Conservation (phyloP, 192 early-diverging fungal species). For the Coemansia sp. region DNA sequence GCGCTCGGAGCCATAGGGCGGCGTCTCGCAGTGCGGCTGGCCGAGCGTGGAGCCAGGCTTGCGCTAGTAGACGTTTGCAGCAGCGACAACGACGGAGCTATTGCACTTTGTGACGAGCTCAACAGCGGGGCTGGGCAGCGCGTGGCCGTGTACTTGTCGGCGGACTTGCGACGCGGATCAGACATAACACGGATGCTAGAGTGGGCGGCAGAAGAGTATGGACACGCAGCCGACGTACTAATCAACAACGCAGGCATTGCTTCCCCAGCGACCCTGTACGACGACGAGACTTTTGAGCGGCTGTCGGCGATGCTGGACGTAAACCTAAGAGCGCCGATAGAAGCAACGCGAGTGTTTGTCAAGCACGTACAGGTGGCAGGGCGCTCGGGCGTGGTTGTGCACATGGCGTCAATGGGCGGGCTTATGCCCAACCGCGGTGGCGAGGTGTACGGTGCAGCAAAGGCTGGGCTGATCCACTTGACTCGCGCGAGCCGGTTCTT, state of each 20-base stretch:
- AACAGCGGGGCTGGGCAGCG: conserved; percentile 6
- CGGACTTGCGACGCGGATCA: conserved; percentile 15
- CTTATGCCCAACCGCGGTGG: conserved; percentile 39
- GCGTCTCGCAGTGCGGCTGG: conserved; percentile 15
- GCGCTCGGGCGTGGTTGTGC: conserved; percentile 24
- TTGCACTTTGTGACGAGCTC: conserved; percentile 10
- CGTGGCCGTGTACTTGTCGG: conserved; percentile 18
- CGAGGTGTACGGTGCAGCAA: conserved; percentile 50
- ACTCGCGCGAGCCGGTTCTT: conserved; percentile 34
- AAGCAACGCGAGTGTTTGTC: conserved; percentile 34
- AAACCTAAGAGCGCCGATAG: conserved; percentile 46
- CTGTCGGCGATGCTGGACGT: conserved; percentile 25
- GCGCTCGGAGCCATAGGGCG: conserved; percentile 42
- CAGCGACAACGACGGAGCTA: neutral
- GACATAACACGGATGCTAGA: conserved; percentile 24
- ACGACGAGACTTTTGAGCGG: conserved; percentile 31
- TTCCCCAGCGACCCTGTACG: conserved; percentile 34
- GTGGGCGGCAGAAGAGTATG: conserved; percentile 23
- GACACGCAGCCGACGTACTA: conserved; percentile 29
- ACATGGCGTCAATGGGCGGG: conserved; percentile 51
- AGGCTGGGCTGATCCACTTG: conserved; percentile 41
- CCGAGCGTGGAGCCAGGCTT: conserved; percentile 20
- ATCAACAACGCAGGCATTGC: conserved; percentile 47
- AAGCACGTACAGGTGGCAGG: conserved; percentile 5
- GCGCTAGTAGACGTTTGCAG: conserved; percentile 33